Evolutionary conservation across 257 asterid genomes (phyloP).

Genomic region (Ligustrum vulgare): DNA sequence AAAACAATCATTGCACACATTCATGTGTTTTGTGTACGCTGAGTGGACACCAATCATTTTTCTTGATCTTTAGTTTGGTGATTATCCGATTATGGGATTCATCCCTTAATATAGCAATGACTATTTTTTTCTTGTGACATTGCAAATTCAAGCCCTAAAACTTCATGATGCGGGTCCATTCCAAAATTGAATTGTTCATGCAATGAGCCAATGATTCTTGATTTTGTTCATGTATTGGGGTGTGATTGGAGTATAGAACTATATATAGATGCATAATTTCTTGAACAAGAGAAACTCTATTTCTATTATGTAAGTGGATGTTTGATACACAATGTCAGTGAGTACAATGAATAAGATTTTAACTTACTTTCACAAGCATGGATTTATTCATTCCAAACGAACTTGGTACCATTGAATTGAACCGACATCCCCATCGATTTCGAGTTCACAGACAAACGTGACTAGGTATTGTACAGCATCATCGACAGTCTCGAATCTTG

Average conservation of each 20-base stretch:
- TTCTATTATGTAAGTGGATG: not conserved
- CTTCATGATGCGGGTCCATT: constrained; percentile 29
- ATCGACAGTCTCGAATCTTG: constrained; percentile 59
- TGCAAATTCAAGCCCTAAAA: constrained; percentile 41
- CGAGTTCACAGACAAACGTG: constrained; percentile 67
- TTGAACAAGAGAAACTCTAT: not conserved
- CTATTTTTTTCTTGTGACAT: not conserved
- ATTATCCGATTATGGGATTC: too few species aligned
- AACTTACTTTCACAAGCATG: not conserved
- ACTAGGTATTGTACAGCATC: constrained; percentile 72
- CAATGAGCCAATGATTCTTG: not conserved
- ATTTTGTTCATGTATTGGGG: not conserved
- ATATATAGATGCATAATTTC: too few species aligned
- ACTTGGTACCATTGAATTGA: constrained; percentile 92
- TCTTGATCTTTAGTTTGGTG: too few species aligned
- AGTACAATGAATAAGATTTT: not conserved
- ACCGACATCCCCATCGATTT: constrained; percentile 82
- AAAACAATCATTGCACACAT: too few species aligned
- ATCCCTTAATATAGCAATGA: not conserved
- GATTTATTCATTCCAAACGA: constrained; percentile 45
- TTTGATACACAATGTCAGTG: not conserved
- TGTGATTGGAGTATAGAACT: too few species aligned
- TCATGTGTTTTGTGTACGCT: too few species aligned
- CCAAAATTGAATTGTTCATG: constrained; percentile 18
- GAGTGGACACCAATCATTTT: too few species aligned